Evolutionary conservation across 352 stramenopile genomes (phyloP).

Genomic region (Globisporangium carolinianum): DNA sequence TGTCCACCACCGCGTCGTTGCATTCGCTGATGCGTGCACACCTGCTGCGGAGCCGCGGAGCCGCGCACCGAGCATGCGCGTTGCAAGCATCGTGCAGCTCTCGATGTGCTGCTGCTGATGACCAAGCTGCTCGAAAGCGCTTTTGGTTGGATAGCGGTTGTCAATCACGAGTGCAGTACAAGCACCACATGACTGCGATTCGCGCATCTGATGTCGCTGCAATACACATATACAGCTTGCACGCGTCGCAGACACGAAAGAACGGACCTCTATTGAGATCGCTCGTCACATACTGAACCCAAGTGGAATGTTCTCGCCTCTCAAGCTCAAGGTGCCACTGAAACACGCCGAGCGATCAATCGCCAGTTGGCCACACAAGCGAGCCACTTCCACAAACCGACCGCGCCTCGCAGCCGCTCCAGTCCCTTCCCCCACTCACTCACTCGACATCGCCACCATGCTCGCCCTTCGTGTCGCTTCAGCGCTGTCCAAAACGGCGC

Average conservation of each 20-base stretch:
- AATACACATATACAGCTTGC: not conserved
- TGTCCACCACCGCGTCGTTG: not conserved
- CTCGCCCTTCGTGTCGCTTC: conserved; percentile 54
- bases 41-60: not conserved
- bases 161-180: not conserved
- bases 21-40: no score
- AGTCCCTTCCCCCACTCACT: not conserved
- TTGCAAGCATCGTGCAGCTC: not conserved
- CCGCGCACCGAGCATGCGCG: conserved; percentile 5
- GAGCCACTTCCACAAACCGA: not conserved
- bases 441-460: conserved; percentile 1
- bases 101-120: not conserved
- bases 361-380: no score
- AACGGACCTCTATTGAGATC: not conserved
- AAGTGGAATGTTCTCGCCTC: not conserved
- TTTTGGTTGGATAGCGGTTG: not conserved
- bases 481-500: conserved; percentile 46
- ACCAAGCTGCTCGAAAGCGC: not conserved
- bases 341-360: not conserved
- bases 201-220: not conserved
- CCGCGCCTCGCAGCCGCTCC: not conserved
- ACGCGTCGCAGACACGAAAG: not conserved
- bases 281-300: not conserved
- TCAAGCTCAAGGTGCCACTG: no score
- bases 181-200: not conserved